Percentiles rank a stretch among this genome's conserved stretches.
Evolutionary conservation across 78 protist species (phyloP).

Genomic region (Cavenderia fasciculata): DNA sequence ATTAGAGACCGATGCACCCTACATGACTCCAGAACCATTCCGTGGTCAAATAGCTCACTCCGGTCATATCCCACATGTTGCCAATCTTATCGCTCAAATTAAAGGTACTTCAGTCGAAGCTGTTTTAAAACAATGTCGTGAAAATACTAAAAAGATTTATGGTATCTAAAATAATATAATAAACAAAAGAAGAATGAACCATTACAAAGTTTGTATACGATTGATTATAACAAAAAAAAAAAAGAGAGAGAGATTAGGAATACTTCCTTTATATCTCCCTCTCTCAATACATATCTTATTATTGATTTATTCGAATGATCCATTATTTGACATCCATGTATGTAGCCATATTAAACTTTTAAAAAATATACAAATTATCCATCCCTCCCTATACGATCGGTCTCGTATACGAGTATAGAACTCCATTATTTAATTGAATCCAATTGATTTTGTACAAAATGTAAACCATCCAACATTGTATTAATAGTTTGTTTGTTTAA

Average conservation of each 20-base stretch:
- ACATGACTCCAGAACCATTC: constrained; percentile 87
- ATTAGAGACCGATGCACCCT: constrained; percentile 92
- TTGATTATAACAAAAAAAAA: no score
- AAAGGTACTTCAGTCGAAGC: constrained; percentile 30
- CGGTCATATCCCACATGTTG: constrained; percentile 87
- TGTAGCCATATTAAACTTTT: no score
- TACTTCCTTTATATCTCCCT: no score
- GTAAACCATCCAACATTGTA: constrained; percentile 87
- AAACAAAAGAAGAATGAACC: neutral
- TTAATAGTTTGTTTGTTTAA: constrained; percentile 78
- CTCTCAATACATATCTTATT: no score
- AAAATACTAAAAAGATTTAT: constrained; percentile 48
- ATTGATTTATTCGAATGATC: no score
- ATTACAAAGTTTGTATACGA: no score
- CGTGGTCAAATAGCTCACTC: constrained; percentile 87
- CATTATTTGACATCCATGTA: no score
- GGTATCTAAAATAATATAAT: constrained; percentile 46
- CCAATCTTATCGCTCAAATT: constrained; percentile 70
- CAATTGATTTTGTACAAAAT: constrained; percentile 81
- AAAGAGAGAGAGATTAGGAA: no score
- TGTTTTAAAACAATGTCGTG: constrained; percentile 62
- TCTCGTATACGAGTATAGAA: no score
- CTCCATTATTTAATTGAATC: constrained; percentile 60
- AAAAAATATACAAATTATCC: no score
- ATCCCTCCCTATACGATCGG: no score